phyloP scores from a whole-genome alignment of 257 asterid species.

The Leptodermis oblonga region DNA sequence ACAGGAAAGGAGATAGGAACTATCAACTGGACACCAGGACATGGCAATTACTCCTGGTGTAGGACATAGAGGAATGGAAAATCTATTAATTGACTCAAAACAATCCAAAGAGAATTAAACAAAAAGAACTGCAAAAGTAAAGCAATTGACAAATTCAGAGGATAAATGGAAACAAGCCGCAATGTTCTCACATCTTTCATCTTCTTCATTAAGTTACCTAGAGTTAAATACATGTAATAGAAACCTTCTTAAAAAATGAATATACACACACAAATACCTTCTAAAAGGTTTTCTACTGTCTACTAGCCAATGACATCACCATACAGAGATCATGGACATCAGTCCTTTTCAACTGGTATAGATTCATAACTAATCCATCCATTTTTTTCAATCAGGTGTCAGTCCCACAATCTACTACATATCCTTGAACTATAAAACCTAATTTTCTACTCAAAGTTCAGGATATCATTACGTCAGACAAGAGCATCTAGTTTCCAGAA shows the following conservation, averaged over 20 bases:
- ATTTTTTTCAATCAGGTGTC: not conserved
- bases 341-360: too few species aligned
- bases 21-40: slow-evolving; percentile 98
- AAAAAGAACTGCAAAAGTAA: not conserved
- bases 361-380: not conserved
- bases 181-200: not conserved
- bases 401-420: not conserved
- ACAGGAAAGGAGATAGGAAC: slow-evolving; percentile 94
- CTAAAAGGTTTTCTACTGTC: not conserved
- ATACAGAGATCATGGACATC: not conserved
- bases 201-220: not conserved
- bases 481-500: too few species aligned
- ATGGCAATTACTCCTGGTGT: slow-evolving; percentile 88
- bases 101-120: not conserved
- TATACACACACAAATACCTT: not conserved
- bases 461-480: not conserved
- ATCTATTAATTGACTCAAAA: not conserved
- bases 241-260: not conserved
- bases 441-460: not conserved
- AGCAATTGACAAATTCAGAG: not conserved
- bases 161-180: not conserved
- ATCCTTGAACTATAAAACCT: not conserved
- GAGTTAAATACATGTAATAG: not conserved
- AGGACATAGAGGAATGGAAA: slow-evolving; percentile 12
- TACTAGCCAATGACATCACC: not conserved